A percentile compares a stretch with the other conserved stretches of the same genome.
Conservation (phyloP, 2,329 filamentous ascomycete genomes). For the Arthrocladium fulminans region DNA sequence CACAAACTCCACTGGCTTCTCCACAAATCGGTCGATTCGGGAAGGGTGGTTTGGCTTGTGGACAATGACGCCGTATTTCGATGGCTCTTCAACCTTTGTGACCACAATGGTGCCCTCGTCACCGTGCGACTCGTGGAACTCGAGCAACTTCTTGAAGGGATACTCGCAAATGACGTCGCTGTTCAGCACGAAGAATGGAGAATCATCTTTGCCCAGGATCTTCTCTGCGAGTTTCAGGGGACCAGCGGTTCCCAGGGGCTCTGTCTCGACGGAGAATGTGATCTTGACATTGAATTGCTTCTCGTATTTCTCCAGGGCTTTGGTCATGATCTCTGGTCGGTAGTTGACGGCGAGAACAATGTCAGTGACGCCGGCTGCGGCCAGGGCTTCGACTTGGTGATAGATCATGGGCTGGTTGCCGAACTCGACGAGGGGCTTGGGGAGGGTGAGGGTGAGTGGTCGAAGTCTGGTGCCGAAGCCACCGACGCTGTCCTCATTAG, state of each 20-base stretch:
- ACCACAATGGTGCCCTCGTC: slow-evolving; percentile 96
- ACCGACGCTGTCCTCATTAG: slow-evolving; percentile 88
- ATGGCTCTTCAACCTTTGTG: slow-evolving; percentile 97
- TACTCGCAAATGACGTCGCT: slow-evolving; percentile 98
- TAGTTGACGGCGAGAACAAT: slow-evolving; percentile 99
- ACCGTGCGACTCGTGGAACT: slow-evolving; percentile 87
- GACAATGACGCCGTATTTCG: slow-evolving; percentile 97
- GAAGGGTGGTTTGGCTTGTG: slow-evolving; percentile 89
- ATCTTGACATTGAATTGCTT: slow-evolving; percentile 88
- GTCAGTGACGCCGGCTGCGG: slow-evolving; percentile 87
- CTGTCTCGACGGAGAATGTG: slow-evolving; percentile 91
- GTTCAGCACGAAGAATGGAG: slow-evolving; percentile 96
- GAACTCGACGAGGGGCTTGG: slow-evolving; percentile 96
- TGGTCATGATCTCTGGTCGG: slow-evolving; percentile 94
- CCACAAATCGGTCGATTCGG: slow-evolving; percentile 95
- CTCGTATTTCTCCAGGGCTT: slow-evolving; percentile 89
- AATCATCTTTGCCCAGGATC: slow-evolving; percentile 84
- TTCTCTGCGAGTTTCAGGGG: slow-evolving; percentile 91
- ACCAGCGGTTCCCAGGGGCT: slow-evolving; percentile 89
- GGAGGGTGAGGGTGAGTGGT: slow-evolving; percentile 90
- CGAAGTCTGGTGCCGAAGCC: slow-evolving; percentile 97
- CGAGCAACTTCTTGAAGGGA: slow-evolving; percentile 79
- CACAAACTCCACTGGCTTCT: slow-evolving; percentile 98
- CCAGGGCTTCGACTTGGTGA: slow-evolving; percentile 92
- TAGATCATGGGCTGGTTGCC: slow-evolving; percentile 99